These are phyloP conservation scores for Ceratobasidium sp. DNA, from an alignment of 1,284 basidiomycete genomes.

Conservation along the genomic window DNA sequence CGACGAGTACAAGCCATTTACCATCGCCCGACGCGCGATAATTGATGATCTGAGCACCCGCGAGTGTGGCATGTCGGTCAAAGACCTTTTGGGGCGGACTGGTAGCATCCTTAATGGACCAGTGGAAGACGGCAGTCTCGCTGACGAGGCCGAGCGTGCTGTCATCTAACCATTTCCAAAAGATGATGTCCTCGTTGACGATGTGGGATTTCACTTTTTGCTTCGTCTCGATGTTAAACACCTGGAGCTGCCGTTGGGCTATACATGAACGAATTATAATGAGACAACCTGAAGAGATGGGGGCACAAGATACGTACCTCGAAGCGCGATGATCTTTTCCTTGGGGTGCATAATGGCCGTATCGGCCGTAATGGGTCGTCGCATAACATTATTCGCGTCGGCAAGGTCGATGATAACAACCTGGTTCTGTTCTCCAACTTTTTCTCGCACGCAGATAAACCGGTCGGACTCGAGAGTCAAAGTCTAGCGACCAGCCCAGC, in stretches of 20 bases:
- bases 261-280: constrained; percentile 24
- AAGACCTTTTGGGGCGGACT: constrained; percentile 90
- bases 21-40: constrained; percentile 93
- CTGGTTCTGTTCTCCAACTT: constrained; percentile 90
- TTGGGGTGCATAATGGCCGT: constrained; percentile 99
- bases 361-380: constrained; percentile 96
- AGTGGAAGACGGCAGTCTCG: constrained; percentile 93
- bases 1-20: constrained; percentile 97
- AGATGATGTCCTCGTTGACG: constrained; percentile 94
- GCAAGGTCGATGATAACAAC: constrained; percentile 97
- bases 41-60: constrained; percentile 98
- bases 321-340: constrained; percentile 97
- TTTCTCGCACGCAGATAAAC: constrained; percentile 78
- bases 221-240: constrained; percentile 98
- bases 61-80: constrained; percentile 95
- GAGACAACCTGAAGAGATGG: constrained; percentile 11
- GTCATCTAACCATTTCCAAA: constrained; percentile 99
- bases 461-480: constrained; percentile 58
- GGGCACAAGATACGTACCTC: constrained; percentile 65
- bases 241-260: constrained; percentile 95
- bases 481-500: constrained; percentile 49
- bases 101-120: constrained; percentile 81
- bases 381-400: constrained; percentile 95
- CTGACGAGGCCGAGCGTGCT: constrained; percentile 96
- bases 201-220: constrained; percentile 97